Base-by-base conservation (phyloP, 441 rosid species). In the Eugenia klotzschiana region DNA sequence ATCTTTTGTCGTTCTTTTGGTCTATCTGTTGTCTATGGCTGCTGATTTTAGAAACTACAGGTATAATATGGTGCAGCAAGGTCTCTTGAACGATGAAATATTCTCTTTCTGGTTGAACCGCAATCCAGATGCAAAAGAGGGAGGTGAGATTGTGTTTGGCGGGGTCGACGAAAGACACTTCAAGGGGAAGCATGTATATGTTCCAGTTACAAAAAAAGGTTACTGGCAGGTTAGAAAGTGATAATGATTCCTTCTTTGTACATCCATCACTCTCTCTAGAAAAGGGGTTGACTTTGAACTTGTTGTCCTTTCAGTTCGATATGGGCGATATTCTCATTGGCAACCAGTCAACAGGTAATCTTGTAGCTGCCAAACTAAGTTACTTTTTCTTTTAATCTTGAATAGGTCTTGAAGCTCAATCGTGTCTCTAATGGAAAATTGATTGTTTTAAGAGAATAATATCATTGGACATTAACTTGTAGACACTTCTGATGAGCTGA, bases 101-200 rank as follows among this genome's bases (percentile, higher is more conserved):
- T 94, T 94, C 89, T 95, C 96, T 18, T 92, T 94, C 88, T 95
- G 97, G 97, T 89, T 95, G 53, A 93, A 91, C 87, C 90, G 92
- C 51, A 86, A 94, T 89, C 86, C 91, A 2, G 83, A 85, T 18
- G 91, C 87, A 22, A 80, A 41, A 57, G 88, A 84, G 26, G 97
- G 96, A 81, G 98, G 98, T 11, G 96, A 95, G 88, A 88, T 95
- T 88, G 97, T 95, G 72, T 93, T 95, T 84, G 98, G 98, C 3
- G 96, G 98, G 83, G 89, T 91, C 86, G 97, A 95, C 81, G 82
- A 83, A 50, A 88, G 87, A 3, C 96, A 93, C 82, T 93, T 77
- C 26, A 91, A 82, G 85, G 98, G 98, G 50, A 88, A 92, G 83
- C 98, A 95, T 84, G 90, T 93, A 6, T 92, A 89, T 80, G 96